Evolutionary conservation across 148 eudicot species (phyloP), one percentile per base, ranked within the genome.

Genomic region (Arctostaphylos glauca): DNA sequence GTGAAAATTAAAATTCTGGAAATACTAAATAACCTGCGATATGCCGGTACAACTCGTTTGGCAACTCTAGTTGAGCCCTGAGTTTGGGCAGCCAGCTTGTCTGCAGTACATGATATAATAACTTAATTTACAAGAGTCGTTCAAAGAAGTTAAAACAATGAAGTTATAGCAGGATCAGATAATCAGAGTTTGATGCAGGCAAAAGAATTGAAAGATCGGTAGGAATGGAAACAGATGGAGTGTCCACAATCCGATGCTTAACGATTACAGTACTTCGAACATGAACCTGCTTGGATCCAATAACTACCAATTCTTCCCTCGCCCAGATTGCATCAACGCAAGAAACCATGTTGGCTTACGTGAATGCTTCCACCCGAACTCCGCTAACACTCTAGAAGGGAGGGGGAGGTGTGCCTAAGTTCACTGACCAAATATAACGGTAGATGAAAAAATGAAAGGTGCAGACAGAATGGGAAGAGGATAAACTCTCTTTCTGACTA

Each of bases 21-120:
- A 46, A 75, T 31, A 77, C 68, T 50, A 21, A 56, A 58, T 70
- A 56, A 88, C 90, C 90, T 88, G 84, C 87, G 87, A 58, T 82
- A 59, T 54, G 88, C 86, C 41, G 90, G 90, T 73, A 86, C 88
- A 77, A 86, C 86, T 10, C 87, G 90, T 46, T 86, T 86, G 23
- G 70, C 3, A 12, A 76, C 88, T 81, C 82, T 88, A 7, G 47
- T 79, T 66, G 87, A 47, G 58, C 74, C 73, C 23, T 41, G 43
- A 18, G 50, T 78, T 66, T 84, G 68, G 23, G 84, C 72, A 80
- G 84, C 81, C 23, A 81, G 80, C 81, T 86, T 84, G 77, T 80
- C 87, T 86, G 84, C 85, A 86, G 46, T 43, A 49, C 18, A 18
- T 52, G 73, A 41, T 62, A 52, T 72, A 52, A 16, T 25, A 80